Evolutionary conservation across 2,329 filamentous ascomycete species (phyloP).

Genomic region (Apiospora hydei): DNA sequence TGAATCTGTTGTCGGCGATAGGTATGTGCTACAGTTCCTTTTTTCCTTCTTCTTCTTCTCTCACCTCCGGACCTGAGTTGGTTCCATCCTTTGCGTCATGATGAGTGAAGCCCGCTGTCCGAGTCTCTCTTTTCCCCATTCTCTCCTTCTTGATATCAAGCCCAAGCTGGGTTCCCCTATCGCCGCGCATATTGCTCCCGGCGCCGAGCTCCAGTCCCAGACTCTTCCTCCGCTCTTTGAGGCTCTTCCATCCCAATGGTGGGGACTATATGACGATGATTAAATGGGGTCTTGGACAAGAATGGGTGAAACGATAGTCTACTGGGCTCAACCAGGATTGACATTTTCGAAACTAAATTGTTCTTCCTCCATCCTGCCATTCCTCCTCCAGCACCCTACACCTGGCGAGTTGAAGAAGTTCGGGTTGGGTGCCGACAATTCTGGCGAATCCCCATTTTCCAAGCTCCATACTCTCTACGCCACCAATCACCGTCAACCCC

Average conservation of each 20-base stretch:
- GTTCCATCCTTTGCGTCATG: slow-evolving; percentile 1
- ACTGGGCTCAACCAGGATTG: slow-evolving; percentile 3
- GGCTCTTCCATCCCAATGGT: neutral
- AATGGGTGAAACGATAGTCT: slow-evolving; percentile 16
- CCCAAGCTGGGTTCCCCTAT: neutral
- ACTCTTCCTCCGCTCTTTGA: neutral
- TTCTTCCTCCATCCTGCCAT: slow-evolving; percentile 12
- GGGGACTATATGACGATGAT: slow-evolving; percentile 9
- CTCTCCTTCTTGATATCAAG: neutral
- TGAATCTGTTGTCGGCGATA: neutral
- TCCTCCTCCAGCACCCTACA: neutral
- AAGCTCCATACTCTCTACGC: slow-evolving; percentile 4
- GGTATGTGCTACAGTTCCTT: slow-evolving; percentile 12
- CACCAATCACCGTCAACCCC: slow-evolving; percentile 15
- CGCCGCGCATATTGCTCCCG: neutral
- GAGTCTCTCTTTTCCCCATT: neutral
- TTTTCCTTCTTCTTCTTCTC: neutral
- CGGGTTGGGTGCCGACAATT: neutral
- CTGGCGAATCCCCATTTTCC: slow-evolving; percentile 3
- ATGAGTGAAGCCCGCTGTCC: neutral
- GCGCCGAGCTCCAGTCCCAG: neutral
- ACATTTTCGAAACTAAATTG: slow-evolving; percentile 3
- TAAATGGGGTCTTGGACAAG: slow-evolving; percentile 6
- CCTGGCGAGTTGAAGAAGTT: neutral
- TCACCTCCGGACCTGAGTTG: neutral